These are phyloP conservation scores for Tetrapyrgos nigripes DNA, from an alignment of 1,284 basidiomycete genomes.

Conservation along the genomic window DNA sequence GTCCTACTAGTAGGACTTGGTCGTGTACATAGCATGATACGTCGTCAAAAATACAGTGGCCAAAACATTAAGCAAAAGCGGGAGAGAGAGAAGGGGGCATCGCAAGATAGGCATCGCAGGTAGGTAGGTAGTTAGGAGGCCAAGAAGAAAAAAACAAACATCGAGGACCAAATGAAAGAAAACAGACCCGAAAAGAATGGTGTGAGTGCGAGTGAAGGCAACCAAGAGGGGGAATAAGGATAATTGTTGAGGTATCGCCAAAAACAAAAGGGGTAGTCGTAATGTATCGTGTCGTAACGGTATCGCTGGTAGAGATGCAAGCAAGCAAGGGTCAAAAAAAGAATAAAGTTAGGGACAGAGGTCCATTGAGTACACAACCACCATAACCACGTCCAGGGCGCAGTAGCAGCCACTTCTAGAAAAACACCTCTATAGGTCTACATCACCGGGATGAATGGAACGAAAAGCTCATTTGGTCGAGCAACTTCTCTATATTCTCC, in stretches of 20 bases:
- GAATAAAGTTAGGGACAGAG: background rate
- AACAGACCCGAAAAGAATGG: background rate
- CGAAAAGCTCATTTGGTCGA: too few relatives aligned
- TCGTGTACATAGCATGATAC: background rate
- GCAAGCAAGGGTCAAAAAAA: background rate
- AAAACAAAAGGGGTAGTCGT: background rate
- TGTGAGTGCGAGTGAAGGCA: background rate
- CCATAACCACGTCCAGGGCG: background rate
- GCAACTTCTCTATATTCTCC: background rate
- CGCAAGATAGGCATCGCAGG: background rate
- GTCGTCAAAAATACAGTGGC: conserved; percentile 6
- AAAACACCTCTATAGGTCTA: too few relatives aligned
- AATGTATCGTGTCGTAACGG: background rate
- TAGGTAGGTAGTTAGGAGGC: background rate
- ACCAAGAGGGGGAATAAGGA: background rate
- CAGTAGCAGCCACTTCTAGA: too few relatives aligned
- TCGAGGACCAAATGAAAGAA: background rate
- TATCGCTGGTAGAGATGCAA: conserved; percentile 3
- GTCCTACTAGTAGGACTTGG: too few relatives aligned
- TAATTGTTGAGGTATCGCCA: background rate
- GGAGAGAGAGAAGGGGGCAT: background rate
- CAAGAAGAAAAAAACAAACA: background rate
- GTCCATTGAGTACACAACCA: background rate
- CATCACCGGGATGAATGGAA: too few relatives aligned
- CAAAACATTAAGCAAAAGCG: background rate